Evolutionary conservation across 2,329 filamentous ascomycete species (phyloP), one percentile per base, ranked within the genome.

Genomic region (Talaromyces pinophilus): DNA sequence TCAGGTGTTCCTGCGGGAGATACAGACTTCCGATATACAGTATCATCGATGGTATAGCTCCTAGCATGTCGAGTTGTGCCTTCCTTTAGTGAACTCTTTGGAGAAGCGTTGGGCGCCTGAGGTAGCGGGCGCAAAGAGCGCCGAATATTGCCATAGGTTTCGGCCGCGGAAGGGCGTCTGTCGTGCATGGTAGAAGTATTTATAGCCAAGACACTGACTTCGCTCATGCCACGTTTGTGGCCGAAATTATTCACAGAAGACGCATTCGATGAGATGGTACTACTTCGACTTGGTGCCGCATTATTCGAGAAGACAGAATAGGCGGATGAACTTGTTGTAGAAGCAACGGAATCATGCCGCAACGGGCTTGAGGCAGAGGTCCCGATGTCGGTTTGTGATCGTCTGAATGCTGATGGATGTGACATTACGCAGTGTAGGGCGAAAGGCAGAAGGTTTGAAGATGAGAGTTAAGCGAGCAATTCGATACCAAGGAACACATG

Each of bases 171-270:
- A 42, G 74, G 61, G 67, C 67, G 70, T 48, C 35, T 69, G 59
- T 73, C 73, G 13, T 69, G 63, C 19, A 70, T 65, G n/a, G 70
- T 70, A 62, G 65, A 63, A n/a, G 64, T 67, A 60, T 75, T 73
- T 50, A 82, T 78, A 71, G 83, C 76, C 74, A 88, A 84, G 52
- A 83, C 82, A 67, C 84, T 84, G 66, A 86, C 86, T 82, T 95
- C 91, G 79, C 91, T 94, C 77, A 88, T 85, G 68, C 91, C 91
- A 76, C 92, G 87, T 77, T 88, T 90, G 74, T 94, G 92, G 59
- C 84, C 83, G 60, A 76, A 71, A 62, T 77, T 74, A 35, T 74
- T 76, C 66, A 79, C 70, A 33, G 73, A 73, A 65, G 87, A 92
- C n/a, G 85, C 85, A 69, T 87, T 85, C 38, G 92, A 94, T 19